Conservation (phyloP, 2,329 filamentous ascomycete species). For the Ilyonectria sp. region DNA sequence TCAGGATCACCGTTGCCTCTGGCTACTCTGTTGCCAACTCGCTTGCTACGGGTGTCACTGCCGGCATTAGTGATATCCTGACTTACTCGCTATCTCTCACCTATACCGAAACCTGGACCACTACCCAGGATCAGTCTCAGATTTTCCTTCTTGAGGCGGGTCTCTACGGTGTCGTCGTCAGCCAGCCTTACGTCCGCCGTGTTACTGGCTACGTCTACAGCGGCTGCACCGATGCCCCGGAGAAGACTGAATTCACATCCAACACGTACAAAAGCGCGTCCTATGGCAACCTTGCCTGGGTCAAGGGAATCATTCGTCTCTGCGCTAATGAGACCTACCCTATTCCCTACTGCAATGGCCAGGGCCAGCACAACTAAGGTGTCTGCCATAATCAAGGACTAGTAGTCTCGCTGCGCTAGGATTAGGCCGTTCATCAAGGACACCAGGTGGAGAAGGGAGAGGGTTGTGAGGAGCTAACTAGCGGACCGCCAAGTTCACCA, state of each 20-base stretch:
- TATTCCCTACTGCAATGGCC: slow-evolving; percentile 40
- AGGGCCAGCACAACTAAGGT: slow-evolving; percentile 28
- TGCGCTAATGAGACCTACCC: slow-evolving; percentile 41
- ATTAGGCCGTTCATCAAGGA: too few species aligned
- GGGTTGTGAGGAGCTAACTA: too few species aligned
- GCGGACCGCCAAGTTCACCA: too few species aligned
- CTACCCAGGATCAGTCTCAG: slow-evolving; percentile 34
- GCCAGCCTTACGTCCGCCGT: slow-evolving; percentile 44
- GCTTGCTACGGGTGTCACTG: slow-evolving; percentile 9
- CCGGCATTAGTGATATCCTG: slow-evolving; percentile 26
- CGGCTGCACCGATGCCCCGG: slow-evolving; percentile 35
- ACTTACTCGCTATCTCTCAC: slow-evolving; percentile 26
- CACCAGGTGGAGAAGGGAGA: too few species aligned
- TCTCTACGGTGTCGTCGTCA: slow-evolving; percentile 40
- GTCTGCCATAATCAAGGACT: too few species aligned
- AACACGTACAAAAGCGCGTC: slow-evolving; percentile 38
- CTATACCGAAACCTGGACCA: slow-evolving; percentile 36
- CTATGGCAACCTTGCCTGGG: slow-evolving; percentile 40
- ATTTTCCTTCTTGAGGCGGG: slow-evolving; percentile 31
- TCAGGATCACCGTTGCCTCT: slow-evolving; percentile 18
- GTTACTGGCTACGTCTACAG: slow-evolving; percentile 33
- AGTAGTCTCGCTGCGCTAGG: too few species aligned
- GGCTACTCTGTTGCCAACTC: slow-evolving; percentile 38
- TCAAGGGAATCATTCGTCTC: slow-evolving; percentile 42
- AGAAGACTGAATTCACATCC: slow-evolving; percentile 30